These are phyloP conservation scores for Dendrobium catenatum DNA, from an alignment of 106 monocot species.

Conservation along the genomic window DNA sequence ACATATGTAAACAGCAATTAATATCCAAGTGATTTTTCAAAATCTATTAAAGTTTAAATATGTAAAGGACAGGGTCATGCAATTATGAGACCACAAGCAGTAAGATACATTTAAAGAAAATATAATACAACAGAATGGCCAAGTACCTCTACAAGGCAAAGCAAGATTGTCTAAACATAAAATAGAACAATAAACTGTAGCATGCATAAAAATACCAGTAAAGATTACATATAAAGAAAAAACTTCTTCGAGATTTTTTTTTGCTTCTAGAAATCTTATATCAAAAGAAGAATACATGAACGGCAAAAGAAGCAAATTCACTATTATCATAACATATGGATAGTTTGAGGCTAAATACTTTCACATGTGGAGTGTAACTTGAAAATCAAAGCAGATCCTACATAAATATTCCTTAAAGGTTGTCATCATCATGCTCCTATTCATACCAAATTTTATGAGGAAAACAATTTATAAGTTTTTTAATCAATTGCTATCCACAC, in stretches of 20 bases:
- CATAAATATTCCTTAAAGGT: too few species aligned
- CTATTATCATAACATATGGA: neutral
- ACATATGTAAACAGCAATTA: neutral
- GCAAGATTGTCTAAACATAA: neutral
- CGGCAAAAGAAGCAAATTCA: neutral
- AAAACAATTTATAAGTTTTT: neutral
- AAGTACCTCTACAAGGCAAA: neutral
- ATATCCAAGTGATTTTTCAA: neutral
- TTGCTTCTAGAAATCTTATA: neutral
- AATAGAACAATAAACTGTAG: neutral
- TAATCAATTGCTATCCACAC: neutral
- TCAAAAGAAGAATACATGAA: neutral
- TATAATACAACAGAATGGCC: neutral
- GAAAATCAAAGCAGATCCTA: too few species aligned
- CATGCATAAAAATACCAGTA: too few species aligned
- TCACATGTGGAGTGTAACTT: too few species aligned
- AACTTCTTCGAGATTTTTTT: too few species aligned
- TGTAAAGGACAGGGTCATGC: neutral
- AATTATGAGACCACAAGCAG: neutral
- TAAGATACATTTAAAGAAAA: neutral
- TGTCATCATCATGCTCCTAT: neutral
- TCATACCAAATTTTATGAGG: neutral
- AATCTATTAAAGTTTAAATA: neutral
- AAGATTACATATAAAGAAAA: too few species aligned
- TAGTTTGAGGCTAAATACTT: neutral